Evolutionary conservation across 345 rosid genomes (phyloP).

Genomic region (Corymbia maculata): DNA sequence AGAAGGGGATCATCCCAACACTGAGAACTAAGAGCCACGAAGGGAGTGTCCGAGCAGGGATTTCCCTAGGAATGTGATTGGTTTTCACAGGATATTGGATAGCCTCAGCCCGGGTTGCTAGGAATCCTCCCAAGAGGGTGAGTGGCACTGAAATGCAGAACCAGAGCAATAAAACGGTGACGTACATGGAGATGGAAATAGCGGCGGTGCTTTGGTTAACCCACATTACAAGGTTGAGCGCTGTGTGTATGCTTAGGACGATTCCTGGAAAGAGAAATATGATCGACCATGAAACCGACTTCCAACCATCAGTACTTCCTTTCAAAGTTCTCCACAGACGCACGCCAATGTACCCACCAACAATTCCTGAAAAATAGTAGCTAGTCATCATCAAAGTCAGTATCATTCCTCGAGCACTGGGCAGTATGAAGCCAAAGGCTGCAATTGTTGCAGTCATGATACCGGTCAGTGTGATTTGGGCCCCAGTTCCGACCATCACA

Average conservation of each 20-base stretch:
- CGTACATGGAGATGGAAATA: not conserved
- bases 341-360: not conserved
- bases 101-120: not conserved
- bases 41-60: not conserved
- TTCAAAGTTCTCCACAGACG: not conserved
- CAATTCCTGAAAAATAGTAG: not conserved
- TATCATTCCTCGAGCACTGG: not conserved
- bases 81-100: not conserved
- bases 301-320: conserved; percentile 1
- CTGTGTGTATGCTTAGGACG: not conserved
- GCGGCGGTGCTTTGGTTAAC: not conserved
- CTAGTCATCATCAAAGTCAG: not conserved
- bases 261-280: conserved; percentile 4
- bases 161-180: not conserved
- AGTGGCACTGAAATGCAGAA: conserved; percentile 1
- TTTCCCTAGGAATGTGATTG: not conserved
- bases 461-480: not conserved
- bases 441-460: not conserved
- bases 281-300: not conserved
- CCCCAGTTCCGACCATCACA: not conserved
- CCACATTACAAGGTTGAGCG: not conserved
- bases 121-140: not conserved
- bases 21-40: not conserved
- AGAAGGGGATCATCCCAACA: conserved; percentile 1
- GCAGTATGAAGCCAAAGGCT: not conserved